Evolutionary conservation across 2,329 filamentous ascomycete species (phyloP).

Genomic region (Leptographium procerum): DNA sequence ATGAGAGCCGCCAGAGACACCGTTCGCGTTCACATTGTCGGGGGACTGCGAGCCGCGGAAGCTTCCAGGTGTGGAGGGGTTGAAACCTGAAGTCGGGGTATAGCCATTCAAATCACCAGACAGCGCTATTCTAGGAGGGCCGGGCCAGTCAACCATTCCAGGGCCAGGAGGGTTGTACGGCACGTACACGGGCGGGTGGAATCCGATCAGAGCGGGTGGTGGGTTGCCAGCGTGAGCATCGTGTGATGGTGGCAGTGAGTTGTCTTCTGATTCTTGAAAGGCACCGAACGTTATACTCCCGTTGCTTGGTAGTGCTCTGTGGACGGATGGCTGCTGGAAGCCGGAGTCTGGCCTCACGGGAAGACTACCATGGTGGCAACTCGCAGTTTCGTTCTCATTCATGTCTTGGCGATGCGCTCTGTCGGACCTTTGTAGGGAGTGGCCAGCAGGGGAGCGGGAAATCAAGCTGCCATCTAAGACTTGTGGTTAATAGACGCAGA

Average conservation of each 20-base stretch:
- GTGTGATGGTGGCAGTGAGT: slow-evolving; percentile 36
- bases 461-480: neutral
- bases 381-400: neutral
- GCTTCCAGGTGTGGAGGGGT: slow-evolving; percentile 47
- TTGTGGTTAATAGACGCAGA: neutral
- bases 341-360: neutral
- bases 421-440: neutral
- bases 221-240: neutral
- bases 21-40: slow-evolving; percentile 5
- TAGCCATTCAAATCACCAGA: slow-evolving; percentile 7
- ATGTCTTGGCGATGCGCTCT: neutral
- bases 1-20: neutral
- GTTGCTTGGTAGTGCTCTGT: slow-evolving; percentile 42
- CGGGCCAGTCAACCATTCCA: slow-evolving; percentile 8
- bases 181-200: neutral
- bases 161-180: slow-evolving; percentile 5
- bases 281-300: slow-evolving; percentile 46
- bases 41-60: slow-evolving; percentile 45
- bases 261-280: slow-evolving; percentile 42
- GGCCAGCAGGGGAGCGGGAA: neutral
- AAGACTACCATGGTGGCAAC: neutral
- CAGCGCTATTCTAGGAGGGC: slow-evolving; percentile 1
- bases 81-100: slow-evolving; percentile 26
- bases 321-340: slow-evolving; percentile 17
- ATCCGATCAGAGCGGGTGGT: slow-evolving; percentile 18